Evolutionary conservation across 176 grass and related monocot genomes (phyloP).

Genomic region (Oropetium thomaeum): DNA sequence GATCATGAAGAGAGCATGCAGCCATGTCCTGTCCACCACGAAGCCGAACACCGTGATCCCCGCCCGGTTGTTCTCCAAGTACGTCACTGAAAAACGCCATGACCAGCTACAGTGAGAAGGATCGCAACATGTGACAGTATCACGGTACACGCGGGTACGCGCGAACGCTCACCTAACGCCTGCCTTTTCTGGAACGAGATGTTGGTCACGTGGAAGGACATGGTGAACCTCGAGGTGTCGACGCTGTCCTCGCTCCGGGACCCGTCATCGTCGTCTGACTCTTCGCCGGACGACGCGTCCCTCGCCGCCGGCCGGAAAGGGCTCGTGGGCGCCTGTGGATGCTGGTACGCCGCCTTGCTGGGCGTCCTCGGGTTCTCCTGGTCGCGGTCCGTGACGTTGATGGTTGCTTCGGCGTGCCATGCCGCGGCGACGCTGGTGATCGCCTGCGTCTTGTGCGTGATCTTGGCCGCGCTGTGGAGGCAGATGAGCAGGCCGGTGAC

Average conservation of each 20-base stretch:
- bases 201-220: constrained; percentile 39
- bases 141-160: neutral
- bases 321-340: neutral
- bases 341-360: constrained; percentile 24
- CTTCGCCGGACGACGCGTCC: constrained; percentile 11
- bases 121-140: neutral
- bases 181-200: constrained; percentile 87
- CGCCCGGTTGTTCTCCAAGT: constrained; percentile 88
- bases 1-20: constrained; percentile 84
- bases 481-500: constrained; percentile 72
- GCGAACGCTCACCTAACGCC: constrained; percentile 50
- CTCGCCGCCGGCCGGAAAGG: neutral
- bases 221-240: constrained; percentile 35
- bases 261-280: constrained; percentile 31
- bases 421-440: constrained; percentile 81
- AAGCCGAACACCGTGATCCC: constrained; percentile 88
- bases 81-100: constrained; percentile 75
- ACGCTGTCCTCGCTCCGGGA: constrained; percentile 45
- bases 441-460: constrained; percentile 90
- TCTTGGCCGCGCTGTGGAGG: constrained; percentile 83
- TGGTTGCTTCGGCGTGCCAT: constrained; percentile 84
- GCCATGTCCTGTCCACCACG: constrained; percentile 81
- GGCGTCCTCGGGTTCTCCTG: constrained; percentile 45
- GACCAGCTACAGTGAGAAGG: constrained; percentile 24
- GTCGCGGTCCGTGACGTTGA: constrained; percentile 44